These are phyloP conservation scores for Cymbidium sinense DNA, from an alignment of 106 monocot genomes.

Conservation along the genomic window DNA sequence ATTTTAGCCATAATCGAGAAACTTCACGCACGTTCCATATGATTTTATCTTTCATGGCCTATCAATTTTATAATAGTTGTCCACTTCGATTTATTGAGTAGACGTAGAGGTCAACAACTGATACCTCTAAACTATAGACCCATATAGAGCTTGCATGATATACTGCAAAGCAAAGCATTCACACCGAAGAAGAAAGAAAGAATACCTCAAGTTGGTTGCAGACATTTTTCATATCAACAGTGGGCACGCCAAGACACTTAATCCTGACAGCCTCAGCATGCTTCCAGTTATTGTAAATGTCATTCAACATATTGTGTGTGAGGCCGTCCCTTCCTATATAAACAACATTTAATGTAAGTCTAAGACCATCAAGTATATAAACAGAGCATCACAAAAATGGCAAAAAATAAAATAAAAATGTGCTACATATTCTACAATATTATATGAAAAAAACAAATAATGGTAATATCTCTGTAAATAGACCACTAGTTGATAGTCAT, in stretches of 20 bases:
- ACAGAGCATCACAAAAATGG: not conserved
- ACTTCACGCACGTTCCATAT: too few species aligned
- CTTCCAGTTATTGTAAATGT: constrained; percentile 97
- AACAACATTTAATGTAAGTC: not conserved
- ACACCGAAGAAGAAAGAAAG: not conserved
- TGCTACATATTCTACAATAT: not conserved
- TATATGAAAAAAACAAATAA: not conserved
- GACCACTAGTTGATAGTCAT: not conserved
- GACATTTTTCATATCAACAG: constrained; percentile 96
- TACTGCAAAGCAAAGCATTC: not conserved
- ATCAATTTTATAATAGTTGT: too few species aligned
- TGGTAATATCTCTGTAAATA: not conserved
- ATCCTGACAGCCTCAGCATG: constrained; percentile 80
- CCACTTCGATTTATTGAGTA: too few species aligned
- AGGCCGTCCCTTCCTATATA: constrained; percentile 91
- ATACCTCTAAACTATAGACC: not conserved
- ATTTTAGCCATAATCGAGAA: too few species aligned
- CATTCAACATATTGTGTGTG: constrained; percentile 98
- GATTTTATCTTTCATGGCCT: too few species aligned
- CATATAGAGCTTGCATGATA: not conserved
- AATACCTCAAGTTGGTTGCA: constrained; percentile 91
- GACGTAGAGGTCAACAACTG: too few species aligned
- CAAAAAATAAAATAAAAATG: not conserved
- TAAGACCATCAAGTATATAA: not conserved
- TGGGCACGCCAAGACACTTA: constrained; percentile 99